A percentile compares a stretch with the other conserved stretches of the same genome.
Evolutionary conservation across 768 basidiomycete genomes (phyloP).

Genomic region (Lepiota venenata): DNA sequence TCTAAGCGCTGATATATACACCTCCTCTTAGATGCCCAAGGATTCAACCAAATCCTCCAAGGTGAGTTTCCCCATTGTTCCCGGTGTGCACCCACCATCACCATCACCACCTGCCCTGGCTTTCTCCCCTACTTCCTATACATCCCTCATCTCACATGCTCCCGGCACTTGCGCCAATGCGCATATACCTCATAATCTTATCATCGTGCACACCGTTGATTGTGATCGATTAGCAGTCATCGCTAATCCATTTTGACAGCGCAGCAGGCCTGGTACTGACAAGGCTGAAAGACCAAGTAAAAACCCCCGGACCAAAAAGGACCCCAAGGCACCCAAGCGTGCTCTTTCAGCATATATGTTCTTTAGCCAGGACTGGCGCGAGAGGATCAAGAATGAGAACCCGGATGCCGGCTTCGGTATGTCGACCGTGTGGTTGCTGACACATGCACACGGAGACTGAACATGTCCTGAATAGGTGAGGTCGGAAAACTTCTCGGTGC

Average conservation of each 20-base stretch:
- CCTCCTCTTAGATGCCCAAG: constrained; percentile 66
- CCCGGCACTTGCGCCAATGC: neutral
- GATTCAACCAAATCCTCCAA: constrained; percentile 69
- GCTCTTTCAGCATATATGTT: constrained; percentile 98
- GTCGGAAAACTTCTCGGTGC: constrained; percentile 93
- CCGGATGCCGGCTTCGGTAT: constrained; percentile 91
- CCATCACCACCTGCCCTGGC: constrained; percentile 7
- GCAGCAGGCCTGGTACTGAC: constrained; percentile 66
- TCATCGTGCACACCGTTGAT: neutral
- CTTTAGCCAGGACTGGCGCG: constrained; percentile 95
- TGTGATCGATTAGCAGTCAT: constrained; percentile 11
- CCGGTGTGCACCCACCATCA: constrained; percentile 15
- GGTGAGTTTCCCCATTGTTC: constrained; percentile 36
- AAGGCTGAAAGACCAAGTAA: constrained; percentile 56
- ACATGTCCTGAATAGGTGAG: constrained; percentile 51
- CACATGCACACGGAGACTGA: constrained; percentile 3
- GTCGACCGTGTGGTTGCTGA: constrained; percentile 18
- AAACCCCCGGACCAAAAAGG: constrained; percentile 63
- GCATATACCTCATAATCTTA: constrained; percentile 4
- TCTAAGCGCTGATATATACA: neutral
- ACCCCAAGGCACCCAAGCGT: constrained; percentile 85
- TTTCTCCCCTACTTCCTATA: constrained; percentile 2
- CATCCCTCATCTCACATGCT: constrained; percentile 9
- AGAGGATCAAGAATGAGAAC: constrained; percentile 94
- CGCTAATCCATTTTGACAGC: constrained; percentile 33